A percentile compares a stretch with the other conserved stretches of the same genome.
phyloP scores from a whole-genome alignment of 108 stramenopile species.

The Nitzschia palea region DNA sequence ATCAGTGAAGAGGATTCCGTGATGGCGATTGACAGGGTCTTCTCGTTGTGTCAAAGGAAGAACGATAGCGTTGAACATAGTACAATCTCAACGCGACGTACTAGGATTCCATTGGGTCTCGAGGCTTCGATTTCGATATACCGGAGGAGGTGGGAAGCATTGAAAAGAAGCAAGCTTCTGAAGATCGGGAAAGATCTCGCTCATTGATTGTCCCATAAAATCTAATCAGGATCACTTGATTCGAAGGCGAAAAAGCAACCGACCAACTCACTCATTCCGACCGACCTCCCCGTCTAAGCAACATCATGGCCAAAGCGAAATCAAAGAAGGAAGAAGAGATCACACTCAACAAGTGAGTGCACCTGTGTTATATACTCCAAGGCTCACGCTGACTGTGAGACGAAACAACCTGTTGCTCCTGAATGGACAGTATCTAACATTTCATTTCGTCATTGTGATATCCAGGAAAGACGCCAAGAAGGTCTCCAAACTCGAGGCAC shows the following conservation, averaged over 20 bases:
- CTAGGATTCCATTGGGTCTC: too few relatives aligned
- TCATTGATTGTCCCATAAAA: background rate
- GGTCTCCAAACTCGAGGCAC: constrained; percentile 71
- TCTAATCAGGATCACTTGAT: background rate
- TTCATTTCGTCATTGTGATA: constrained; percentile 3
- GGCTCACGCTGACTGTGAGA: background rate
- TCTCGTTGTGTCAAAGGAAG: too few relatives aligned
- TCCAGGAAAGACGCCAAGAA: constrained; percentile 86
- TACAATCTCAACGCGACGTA: too few relatives aligned
- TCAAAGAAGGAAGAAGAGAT: constrained; percentile 57
- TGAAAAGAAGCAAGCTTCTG: too few relatives aligned
- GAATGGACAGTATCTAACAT: constrained; percentile 10
- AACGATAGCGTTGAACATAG: too few relatives aligned
- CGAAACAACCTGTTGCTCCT: background rate
- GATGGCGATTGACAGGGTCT: too few relatives aligned
- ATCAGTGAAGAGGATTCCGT: constrained; percentile 16
- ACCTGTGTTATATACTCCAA: constrained; percentile 1
- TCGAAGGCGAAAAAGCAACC: constrained; percentile 1
- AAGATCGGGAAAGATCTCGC: too few relatives aligned
- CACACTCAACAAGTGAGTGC: constrained; percentile 68
- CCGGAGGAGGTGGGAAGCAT: too few relatives aligned
- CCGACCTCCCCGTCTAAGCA: background rate
- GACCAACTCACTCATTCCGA: background rate
- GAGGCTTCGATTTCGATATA: too few relatives aligned
- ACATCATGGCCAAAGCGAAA: constrained; percentile 43